A percentile compares a stretch with the other conserved stretches of the same genome.
Conservation (phyloP, 805 yeast species). For the Clavispora vitiphila region DNA sequence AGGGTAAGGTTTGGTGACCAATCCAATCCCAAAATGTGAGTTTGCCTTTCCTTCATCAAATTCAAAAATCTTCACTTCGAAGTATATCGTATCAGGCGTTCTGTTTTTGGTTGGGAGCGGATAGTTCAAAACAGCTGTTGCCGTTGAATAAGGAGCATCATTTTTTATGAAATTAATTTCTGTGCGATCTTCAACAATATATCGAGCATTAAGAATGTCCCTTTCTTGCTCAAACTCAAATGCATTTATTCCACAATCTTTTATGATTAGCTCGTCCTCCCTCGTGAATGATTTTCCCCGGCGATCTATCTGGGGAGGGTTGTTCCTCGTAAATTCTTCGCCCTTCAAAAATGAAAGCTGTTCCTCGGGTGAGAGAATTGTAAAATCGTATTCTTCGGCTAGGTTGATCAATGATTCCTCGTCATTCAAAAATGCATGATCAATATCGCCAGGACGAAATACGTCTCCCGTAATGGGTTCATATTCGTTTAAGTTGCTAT, state of each 20-base stretch:
- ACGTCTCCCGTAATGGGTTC: slow-evolving; percentile 1
- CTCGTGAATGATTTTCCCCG: slow-evolving; percentile 30
- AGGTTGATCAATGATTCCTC: slow-evolving; percentile 32
- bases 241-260: slow-evolving; percentile 36
- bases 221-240: slow-evolving; percentile 37
- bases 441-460: slow-evolving; percentile 19
- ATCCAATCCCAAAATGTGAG: slow-evolving; percentile 58
- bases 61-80: slow-evolving; percentile 48
- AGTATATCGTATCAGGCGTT: slow-evolving; percentile 48
- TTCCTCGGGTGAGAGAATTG: slow-evolving; percentile 36
- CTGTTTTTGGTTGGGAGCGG: slow-evolving; percentile 35
- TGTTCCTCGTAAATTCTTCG: slow-evolving; percentile 26
- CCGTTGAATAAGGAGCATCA: slow-evolving; percentile 35
- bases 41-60: slow-evolving; percentile 25
- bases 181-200: slow-evolving; percentile 35
- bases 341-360: slow-evolving; percentile 32
- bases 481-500: not conserved
- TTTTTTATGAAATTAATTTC: slow-evolving; percentile 33
- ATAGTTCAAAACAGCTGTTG: slow-evolving; percentile 35
- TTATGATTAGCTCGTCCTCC: slow-evolving; percentile 26
- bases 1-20: slow-evolving; percentile 71
- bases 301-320: slow-evolving; percentile 29
- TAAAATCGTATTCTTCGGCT: slow-evolving; percentile 34
- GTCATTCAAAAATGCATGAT: slow-evolving; percentile 36
- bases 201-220: slow-evolving; percentile 27